Percentiles rank a stretch among this genome's conserved stretches.
Evolutionary conservation across 1,284 basidiomycete genomes (phyloP).

Genomic region (Heliocybe sulcata): DNA sequence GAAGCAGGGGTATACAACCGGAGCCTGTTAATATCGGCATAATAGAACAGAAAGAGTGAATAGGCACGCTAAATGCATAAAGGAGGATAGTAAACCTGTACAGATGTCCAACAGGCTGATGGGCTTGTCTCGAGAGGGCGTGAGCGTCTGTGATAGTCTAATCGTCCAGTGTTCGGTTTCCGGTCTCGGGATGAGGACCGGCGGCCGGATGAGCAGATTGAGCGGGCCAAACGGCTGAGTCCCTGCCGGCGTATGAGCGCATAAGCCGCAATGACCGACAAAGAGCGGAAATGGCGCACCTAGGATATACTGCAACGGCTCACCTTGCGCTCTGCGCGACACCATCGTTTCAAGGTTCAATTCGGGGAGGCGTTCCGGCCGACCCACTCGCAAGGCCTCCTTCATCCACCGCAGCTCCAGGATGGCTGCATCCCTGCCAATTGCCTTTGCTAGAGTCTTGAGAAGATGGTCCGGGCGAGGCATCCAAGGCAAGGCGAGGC

Average conservation of each 20-base stretch:
- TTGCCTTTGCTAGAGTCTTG: constrained; percentile 22
- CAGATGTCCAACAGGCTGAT: constrained; percentile 75
- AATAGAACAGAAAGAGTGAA: background rate
- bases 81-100: constrained; percentile 29
- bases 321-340: constrained; percentile 49
- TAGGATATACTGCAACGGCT: constrained; percentile 89
- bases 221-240: constrained; percentile 85
- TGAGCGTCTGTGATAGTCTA: constrained; percentile 40
- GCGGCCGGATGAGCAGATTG: constrained; percentile 60
- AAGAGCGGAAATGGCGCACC: constrained; percentile 38
- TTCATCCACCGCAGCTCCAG: constrained; percentile 61
- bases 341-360: constrained; percentile 30
- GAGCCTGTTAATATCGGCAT: constrained; percentile 38
- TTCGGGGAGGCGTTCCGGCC: constrained; percentile 8
- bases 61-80: background rate
- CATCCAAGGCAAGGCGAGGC: no score
- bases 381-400: constrained; percentile 20
- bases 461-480: constrained; percentile 17
- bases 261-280: constrained; percentile 8
- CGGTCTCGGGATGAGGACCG: constrained; percentile 85
- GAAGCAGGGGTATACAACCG: constrained; percentile 81
- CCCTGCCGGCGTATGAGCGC: constrained; percentile 35
- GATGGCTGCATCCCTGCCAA: constrained; percentile 40
- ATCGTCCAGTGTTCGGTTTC: constrained; percentile 85
- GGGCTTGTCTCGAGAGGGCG: constrained; percentile 30